A percentile compares a stretch with the other conserved stretches of the same genome.
Evolutionary conservation across 2,329 filamentous ascomycete species (phyloP).

Genomic region (Raffaelea arxii): DNA sequence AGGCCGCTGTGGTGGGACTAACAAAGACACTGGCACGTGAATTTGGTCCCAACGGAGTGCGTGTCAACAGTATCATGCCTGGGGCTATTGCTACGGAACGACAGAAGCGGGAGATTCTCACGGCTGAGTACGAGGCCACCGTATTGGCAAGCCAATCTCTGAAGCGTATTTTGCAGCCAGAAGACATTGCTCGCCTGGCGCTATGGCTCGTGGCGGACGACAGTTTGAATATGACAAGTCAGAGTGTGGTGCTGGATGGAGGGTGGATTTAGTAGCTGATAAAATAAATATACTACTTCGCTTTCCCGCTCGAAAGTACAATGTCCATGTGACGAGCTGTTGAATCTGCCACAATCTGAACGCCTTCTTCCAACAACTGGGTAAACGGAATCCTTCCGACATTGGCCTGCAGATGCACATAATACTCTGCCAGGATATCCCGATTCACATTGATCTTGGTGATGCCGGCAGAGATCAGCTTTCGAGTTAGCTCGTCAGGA

Average conservation of each 20-base stretch:
- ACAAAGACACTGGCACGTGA: constrained; percentile 27
- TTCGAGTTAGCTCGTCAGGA: constrained; percentile 30
- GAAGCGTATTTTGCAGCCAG: constrained; percentile 28
- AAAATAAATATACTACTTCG: neutral
- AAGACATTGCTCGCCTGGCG: constrained; percentile 35
- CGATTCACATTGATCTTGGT: constrained; percentile 40
- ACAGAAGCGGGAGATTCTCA: constrained; percentile 32
- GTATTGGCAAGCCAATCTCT: constrained; percentile 31
- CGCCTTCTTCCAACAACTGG: neutral
- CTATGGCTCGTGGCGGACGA: constrained; percentile 37
- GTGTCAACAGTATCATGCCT: constrained; percentile 40
- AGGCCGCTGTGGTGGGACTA: constrained; percentile 28
- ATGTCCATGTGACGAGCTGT: neutral
- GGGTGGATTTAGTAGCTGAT: constrained; percentile 18
- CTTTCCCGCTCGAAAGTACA: neutral
- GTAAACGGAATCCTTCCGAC: neutral
- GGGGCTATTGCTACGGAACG: constrained; percentile 35
- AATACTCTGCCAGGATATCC: neutral
- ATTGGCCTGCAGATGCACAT: neutral
- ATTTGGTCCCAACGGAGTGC: constrained; percentile 23
- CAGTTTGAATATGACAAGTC: constrained; percentile 34
- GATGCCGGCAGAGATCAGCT: constrained; percentile 34
- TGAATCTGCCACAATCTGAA: neutral
- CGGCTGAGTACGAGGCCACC: constrained; percentile 25
- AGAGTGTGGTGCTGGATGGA: constrained; percentile 28